phyloP scores from a whole-genome alignment of 345 rosid genomes.

The Boechera divaricarpa region DNA sequence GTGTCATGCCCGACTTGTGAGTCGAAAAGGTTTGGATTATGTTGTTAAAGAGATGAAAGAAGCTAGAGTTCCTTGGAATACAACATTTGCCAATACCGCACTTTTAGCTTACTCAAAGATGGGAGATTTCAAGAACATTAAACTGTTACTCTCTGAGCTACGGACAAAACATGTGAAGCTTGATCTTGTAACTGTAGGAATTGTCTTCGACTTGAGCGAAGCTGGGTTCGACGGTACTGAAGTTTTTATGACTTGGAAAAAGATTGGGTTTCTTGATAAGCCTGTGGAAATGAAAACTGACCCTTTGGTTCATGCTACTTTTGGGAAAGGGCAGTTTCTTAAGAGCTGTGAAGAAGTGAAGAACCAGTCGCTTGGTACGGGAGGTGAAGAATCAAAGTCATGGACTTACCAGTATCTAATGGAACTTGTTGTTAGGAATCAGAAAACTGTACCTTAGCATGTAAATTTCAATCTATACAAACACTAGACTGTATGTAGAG shows the following conservation, averaged over 20 bases:
- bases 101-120: slow-evolving; percentile 62
- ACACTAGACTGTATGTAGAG: slow-evolving; percentile 25
- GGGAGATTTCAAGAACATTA: slow-evolving; percentile 58
- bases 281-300: slow-evolving; percentile 61
- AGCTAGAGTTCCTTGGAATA: slow-evolving; percentile 56
- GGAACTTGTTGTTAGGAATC: slow-evolving; percentile 49
- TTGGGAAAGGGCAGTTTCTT: slow-evolving; percentile 66
- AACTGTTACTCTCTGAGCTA: slow-evolving; percentile 46
- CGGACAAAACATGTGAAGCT: slow-evolving; percentile 50
- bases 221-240: slow-evolving; percentile 52
- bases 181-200: slow-evolving; percentile 71
- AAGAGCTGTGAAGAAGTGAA: slow-evolving; percentile 52
- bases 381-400: slow-evolving; percentile 44
- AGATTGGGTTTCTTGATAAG: slow-evolving; percentile 55
- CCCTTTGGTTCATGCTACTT: slow-evolving; percentile 60
- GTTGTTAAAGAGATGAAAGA: slow-evolving; percentile 59
- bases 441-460: slow-evolving; percentile 17
- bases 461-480: slow-evolving; percentile 17
- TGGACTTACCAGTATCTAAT: slow-evolving; percentile 59
- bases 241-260: slow-evolving; percentile 58
- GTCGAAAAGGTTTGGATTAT: slow-evolving; percentile 66
- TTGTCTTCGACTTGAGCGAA: slow-evolving; percentile 53
- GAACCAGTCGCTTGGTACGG: too few relatives aligned
- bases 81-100: slow-evolving; percentile 54
- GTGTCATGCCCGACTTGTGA: slow-evolving; percentile 63